Conservation (phyloP, 305 asterid species). For the Striga hermonthica region DNA sequence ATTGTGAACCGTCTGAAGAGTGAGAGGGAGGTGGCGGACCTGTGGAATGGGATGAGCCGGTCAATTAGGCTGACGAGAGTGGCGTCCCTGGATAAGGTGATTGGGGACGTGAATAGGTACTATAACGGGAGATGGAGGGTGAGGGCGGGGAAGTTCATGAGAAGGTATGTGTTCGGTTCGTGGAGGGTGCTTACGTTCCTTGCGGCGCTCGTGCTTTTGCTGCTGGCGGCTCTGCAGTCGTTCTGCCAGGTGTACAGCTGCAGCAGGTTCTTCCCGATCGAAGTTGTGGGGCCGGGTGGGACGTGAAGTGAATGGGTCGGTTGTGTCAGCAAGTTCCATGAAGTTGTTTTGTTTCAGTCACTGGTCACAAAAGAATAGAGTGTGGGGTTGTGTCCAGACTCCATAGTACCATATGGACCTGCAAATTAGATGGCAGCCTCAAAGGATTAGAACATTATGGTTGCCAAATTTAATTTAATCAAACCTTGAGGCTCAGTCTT, state of each 20-base stretch:
- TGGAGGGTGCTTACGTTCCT: slow-evolving; percentile 48
- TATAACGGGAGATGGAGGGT: slow-evolving; percentile 52
- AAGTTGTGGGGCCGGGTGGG: slow-evolving; percentile 23
- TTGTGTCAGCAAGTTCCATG: too few species aligned
- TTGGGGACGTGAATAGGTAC: slow-evolving; percentile 48
- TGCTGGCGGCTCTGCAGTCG: slow-evolving; percentile 40
- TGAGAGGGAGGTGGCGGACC: slow-evolving; percentile 45
- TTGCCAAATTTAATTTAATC: too few species aligned
- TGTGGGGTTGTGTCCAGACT: too few species aligned
- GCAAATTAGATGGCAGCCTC: too few species aligned
- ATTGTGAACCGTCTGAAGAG: slow-evolving; percentile 47
- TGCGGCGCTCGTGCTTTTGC: slow-evolving; percentile 42
- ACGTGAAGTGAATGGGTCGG: too few species aligned
- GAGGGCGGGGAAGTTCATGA: slow-evolving; percentile 38
- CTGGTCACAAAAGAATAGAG: too few species aligned
- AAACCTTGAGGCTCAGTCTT: too few species aligned
- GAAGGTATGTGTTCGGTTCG: slow-evolving; percentile 40
- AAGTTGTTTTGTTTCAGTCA: too few species aligned
- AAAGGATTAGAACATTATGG: too few species aligned
- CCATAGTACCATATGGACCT: too few species aligned
- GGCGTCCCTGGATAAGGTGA: slow-evolving; percentile 43
- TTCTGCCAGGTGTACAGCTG: slow-evolving; percentile 50
- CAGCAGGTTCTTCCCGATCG: slow-evolving; percentile 29
- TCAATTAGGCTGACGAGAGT: slow-evolving; percentile 50
- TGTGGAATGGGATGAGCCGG: slow-evolving; percentile 64